A percentile compares a stretch with the other conserved stretches of the same genome.
phyloP scores from a whole-genome alignment of 768 basidiomycete species.

The Gyrodon lividus region DNA sequence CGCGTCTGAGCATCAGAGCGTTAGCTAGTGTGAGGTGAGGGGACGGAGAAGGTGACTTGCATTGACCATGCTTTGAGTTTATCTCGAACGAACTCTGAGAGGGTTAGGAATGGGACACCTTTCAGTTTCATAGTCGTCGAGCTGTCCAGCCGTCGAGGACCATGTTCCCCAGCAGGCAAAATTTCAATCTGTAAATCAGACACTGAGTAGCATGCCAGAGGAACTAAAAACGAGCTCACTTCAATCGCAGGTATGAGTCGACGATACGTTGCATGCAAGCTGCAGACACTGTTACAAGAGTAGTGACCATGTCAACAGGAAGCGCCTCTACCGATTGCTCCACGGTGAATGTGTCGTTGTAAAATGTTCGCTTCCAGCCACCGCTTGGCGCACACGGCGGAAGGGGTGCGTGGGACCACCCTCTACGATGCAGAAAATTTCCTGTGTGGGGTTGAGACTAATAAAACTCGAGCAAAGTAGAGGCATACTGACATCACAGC shows the following conservation, averaged over 20 bases:
- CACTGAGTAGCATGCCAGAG: neutral
- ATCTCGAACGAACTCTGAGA: slow-evolving; percentile 83
- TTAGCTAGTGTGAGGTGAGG: slow-evolving; percentile 16
- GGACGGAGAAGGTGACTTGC: slow-evolving; percentile 41
- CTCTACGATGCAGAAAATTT: slow-evolving; percentile 84
- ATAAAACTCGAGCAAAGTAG: neutral
- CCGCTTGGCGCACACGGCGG: slow-evolving; percentile 74
- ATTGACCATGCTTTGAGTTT: slow-evolving; percentile 83
- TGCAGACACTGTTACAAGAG: slow-evolving; percentile 29
- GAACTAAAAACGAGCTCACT: slow-evolving; percentile 39
- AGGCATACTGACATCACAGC: slow-evolving; percentile 57
- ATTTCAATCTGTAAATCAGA: slow-evolving; percentile 66
- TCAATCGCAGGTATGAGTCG: slow-evolving; percentile 76
- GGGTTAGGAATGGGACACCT: slow-evolving; percentile 75
- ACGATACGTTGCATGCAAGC: slow-evolving; percentile 74
- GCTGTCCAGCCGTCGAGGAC: slow-evolving; percentile 70
- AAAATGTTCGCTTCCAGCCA: slow-evolving; percentile 62
- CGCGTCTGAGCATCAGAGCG: slow-evolving; percentile 47
- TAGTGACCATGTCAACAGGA: neutral
- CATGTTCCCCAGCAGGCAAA: slow-evolving; percentile 76
- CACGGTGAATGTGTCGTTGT: slow-evolving; percentile 75
- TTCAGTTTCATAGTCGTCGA: slow-evolving; percentile 67
- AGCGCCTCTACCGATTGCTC: slow-evolving; percentile 67
- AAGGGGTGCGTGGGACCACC: slow-evolving; percentile 73
- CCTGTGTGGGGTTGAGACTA: slow-evolving; percentile 43